Percentiles rank a stretch among this genome's conserved stretches.
These are phyloP conservation scores for Periglandula ipomoeae DNA, from an alignment of 2,329 filamentous ascomycete genomes.

Conservation along the genomic window DNA sequence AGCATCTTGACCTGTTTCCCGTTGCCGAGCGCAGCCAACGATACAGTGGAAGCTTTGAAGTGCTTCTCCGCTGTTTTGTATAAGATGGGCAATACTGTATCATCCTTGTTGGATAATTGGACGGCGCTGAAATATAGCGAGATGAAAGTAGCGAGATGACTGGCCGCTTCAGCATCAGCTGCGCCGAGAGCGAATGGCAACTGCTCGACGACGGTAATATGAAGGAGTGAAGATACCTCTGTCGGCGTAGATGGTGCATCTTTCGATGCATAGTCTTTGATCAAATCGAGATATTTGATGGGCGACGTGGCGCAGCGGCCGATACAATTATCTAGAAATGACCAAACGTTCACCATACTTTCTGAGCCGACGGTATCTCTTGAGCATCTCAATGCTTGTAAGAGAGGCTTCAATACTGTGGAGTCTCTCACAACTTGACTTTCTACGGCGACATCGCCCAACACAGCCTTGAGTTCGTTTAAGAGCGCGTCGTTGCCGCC, in stretches of 20 bases:
- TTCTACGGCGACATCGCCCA: slow-evolving; percentile 54
- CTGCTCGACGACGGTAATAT: slow-evolving; percentile 67
- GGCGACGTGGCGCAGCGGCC: slow-evolving; percentile 65
- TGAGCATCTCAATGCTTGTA: slow-evolving; percentile 23
- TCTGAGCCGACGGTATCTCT: slow-evolving; percentile 11
- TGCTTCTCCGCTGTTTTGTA: slow-evolving; percentile 22
- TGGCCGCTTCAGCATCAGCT: slow-evolving; percentile 31
- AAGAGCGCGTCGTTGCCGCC: slow-evolving; percentile 21
- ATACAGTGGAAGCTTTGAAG: slow-evolving; percentile 17
- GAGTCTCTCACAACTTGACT: slow-evolving; percentile 53
- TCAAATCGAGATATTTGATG: slow-evolving; percentile 71
- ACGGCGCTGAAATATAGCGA: slow-evolving; percentile 47
- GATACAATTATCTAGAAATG: slow-evolving; percentile 76
- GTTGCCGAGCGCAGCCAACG: slow-evolving; percentile 14
- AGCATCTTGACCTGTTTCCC: slow-evolving; percentile 12
- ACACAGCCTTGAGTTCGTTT: slow-evolving; percentile 42
- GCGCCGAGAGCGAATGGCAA: slow-evolving; percentile 57
- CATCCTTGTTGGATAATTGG: slow-evolving; percentile 20
- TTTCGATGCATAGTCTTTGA: slow-evolving; percentile 37
- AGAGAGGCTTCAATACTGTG: slow-evolving; percentile 38
- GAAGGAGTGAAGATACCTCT: slow-evolving; percentile 47
- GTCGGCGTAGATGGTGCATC: slow-evolving; percentile 16
- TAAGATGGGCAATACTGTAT: background rate
- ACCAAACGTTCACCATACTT: slow-evolving; percentile 41
- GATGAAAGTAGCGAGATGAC: slow-evolving; percentile 48